These are phyloP conservation scores for Monotropa hypopitys DNA, from an alignment of 179 eudicot species.

Conservation along the genomic window DNA sequence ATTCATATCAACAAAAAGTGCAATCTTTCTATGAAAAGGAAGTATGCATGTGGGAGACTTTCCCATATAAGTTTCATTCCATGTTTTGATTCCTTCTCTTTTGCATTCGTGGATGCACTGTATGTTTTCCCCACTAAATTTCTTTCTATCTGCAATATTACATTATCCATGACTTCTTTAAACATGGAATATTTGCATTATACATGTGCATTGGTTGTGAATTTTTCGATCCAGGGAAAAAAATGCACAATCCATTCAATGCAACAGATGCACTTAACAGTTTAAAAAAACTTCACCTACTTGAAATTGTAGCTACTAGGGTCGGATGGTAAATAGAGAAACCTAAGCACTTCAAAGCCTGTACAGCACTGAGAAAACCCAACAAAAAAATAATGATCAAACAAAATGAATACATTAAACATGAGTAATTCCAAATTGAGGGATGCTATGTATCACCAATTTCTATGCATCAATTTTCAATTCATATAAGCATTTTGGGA, in stretches of 20 bases:
- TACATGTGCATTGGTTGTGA: background rate
- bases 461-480: background rate
- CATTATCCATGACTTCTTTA: background rate
- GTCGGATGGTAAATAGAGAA: conserved; percentile 72
- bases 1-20: background rate
- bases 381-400: background rate
- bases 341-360: conserved; percentile 86
- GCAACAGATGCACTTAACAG: background rate
- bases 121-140: background rate
- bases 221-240: background rate
- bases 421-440: background rate
- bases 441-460: background rate
- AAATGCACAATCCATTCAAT: background rate
- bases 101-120: background rate
- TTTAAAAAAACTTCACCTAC: conserved; percentile 19
- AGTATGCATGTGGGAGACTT: background rate
- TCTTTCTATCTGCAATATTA: background rate
- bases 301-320: conserved; percentile 27
- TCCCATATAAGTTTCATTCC: background rate
- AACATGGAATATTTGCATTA: too few relatives aligned
- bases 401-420: background rate
- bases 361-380: conserved; percentile 36
- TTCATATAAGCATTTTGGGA: background rate
- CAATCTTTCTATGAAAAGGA: background rate
- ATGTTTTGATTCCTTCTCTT: conserved; percentile 1